Base-by-base conservation (phyloP, 768 basidiomycete species). In the Calocera viscosa region DNA sequence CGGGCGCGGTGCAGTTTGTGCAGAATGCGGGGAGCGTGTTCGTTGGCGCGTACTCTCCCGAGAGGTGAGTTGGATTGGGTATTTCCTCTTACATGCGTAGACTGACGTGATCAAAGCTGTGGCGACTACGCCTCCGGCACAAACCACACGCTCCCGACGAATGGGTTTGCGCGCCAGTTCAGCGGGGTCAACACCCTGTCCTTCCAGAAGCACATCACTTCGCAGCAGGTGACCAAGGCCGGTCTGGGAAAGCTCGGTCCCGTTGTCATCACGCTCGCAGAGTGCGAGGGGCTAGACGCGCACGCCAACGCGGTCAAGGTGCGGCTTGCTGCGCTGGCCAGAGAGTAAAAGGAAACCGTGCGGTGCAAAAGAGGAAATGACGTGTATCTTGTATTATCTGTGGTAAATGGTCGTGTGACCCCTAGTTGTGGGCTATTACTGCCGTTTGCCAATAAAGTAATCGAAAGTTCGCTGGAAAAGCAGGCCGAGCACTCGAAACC, bases 81-180 rank as follows among this genome's bases (percentile, higher is more conserved):
- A 19, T 19, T 7, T 47, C 7, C 40, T 12, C 64, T 65, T 64
- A 16, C 19, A 12, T 38, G 12, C 2, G 66, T 2, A 63, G 47
- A 16, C 34, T 32, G 11, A n/a, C 14, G 10, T 66, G 39, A 60
- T 7, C 65, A 22, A 71, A 97, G 95, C 71, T 97, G 93, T 76
- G 96, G 96, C 33, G 96, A 99, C 76, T 99, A 98, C 72, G 95
- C 95, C 5, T 98, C 95, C 0, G 96, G 96, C 22, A 98, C 96
- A 8, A 99, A 99, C 76, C 96, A 99, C 80, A 98, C 95, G 0
- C 81, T 99, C 26, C 95, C 95, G 39, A 96, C 91, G 11, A 93
- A 92, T 69, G 94, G 95, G 26, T 99, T 94, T 75, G 96, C 96
- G 26, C 86, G 92, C 64, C 96, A 98, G 75, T 99, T 94, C 80